Evolutionary conservation across 2,329 filamentous ascomycete species (phyloP), one percentile per base, ranked within the genome.

Genomic region (Fusarium concolor): DNA sequence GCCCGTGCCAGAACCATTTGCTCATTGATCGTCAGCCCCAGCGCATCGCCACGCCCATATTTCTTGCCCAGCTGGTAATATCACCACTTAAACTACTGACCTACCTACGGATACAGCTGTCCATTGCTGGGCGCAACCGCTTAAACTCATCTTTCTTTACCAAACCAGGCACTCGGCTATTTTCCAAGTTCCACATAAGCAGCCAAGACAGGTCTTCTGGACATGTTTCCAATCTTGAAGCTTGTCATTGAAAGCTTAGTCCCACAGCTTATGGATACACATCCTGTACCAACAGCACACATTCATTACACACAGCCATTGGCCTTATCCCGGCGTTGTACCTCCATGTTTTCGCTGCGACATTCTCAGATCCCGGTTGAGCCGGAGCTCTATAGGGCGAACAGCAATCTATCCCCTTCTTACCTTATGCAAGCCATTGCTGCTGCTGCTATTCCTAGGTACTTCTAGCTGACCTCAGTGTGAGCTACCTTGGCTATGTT

Each of bases 21-120:
- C 31, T 47, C 20, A 58, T 53, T 58, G 37, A 24, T 31, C 61
- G 67, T 74, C 71, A 73, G 71, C 71, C 71, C 58, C 65, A 53
- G 56, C 52, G 62, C 59, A 73, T 72, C 66, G 51, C 60, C 55
- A 62, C 46, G 60, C 56, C 61, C 53, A 31, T 31, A 31, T 31
- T 12, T 8, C 29, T 10, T 26, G 9, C 26, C 26, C 26, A 26
- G 26, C 6, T 26, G 29, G 29, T 31, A 31, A 45, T 51, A 54
- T 66, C 65, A 46, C 12, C 29, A 31, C 29, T 52, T 26, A 35
- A 28, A 22, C 35, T 42, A 26, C 31, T 28, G 43, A 31, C 33
- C 38, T 42, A 31, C 33, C 33, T 22, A n/a, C 53, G 10, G 18
- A 35, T n/a, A 35, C 14, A 24, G 26, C 50, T 45, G 44, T 33